A percentile compares a stretch with the other conserved stretches of the same genome.
Conservation (phyloP, 1,284 basidiomycete species). For the Puccinia novopanici region DNA sequence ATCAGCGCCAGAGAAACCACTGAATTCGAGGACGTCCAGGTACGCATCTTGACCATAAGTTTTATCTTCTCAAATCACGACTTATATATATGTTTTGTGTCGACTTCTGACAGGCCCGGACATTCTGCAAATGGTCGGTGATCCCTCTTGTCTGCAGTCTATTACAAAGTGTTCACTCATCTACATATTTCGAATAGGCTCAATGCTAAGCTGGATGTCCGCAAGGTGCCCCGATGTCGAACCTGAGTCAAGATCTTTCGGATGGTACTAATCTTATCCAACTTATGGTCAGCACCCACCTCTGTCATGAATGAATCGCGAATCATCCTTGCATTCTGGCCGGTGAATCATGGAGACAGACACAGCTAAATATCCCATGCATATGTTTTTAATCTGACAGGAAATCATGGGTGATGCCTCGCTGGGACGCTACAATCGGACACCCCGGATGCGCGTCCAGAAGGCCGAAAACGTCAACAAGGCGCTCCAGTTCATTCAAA, state of each 20-base stretch:
- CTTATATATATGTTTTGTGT: not conserved
- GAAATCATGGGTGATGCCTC: conserved; percentile 71
- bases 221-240: conserved; percentile 87
- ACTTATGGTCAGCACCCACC: conserved; percentile 53
- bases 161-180: not conserved
- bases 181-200: conserved; percentile 66
- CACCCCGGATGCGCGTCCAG: conserved; percentile 87
- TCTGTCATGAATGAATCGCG: conserved; percentile 64
- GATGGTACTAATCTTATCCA: conserved; percentile 92
- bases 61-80: not conserved
- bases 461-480: conserved; percentile 98
- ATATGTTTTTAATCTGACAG: conserved; percentile 32
- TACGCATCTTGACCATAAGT: conserved; percentile 56
- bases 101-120: conserved; percentile 58
- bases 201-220: conserved; percentile 86
- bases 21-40: conserved; percentile 66
- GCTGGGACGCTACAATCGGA: conserved; percentile 85
- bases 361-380: not conserved
- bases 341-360: not conserved
- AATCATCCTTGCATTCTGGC: conserved; percentile 69
- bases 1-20: conserved; percentile 38
- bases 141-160: not conserved
- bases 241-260: conserved; percentile 83
- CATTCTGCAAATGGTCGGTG: conserved; percentile 81
- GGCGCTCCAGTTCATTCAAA: conserved; percentile 91